Evolutionary conservation across 1,284 basidiomycete species (phyloP), one percentile per base, ranked within the genome.

Genomic region (Termitomyces sp.): DNA sequence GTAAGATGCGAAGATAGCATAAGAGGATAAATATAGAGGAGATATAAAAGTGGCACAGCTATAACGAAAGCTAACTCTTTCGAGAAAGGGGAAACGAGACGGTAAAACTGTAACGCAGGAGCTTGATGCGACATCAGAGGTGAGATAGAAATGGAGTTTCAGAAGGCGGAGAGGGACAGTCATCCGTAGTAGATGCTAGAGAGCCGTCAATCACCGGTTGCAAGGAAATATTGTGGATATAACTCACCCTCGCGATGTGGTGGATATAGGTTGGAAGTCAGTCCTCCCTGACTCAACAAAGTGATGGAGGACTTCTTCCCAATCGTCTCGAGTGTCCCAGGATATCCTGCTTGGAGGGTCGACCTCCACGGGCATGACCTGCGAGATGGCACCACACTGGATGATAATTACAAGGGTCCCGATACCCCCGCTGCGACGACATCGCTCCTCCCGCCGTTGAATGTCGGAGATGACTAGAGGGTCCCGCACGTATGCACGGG

Each of bases 351-450:
- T 73, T 1, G 86, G 88, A 7, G 84, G 78, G 66, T 90, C 88
- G 45, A 90, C 84, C 67, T 90, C 88, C 56, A 90, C 86, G 28
- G 88, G 88, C 83, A 90, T 87, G 57, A 90, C 88, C 62, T 90
- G 87, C 64, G 80, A 84, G 64, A 88, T 77, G 15, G 78, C 76
- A 36, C 80, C 83, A 62, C 87, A 89, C 65, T 90, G 86, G 58
- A 90, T 75, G 65, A 90, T 74, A 67, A 90, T 77, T 49, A 90
- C 77, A 1, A 84, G 75, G 2, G 84, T 81, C 26, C 88, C 88
- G 62, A 90, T 83, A 6, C 88, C 88, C 19, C 88, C 88, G 56
- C 68, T 76, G 33, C 78, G 77, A 28, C 88, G 77, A 69, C 85
- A 90, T 43, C 88, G 82, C 30, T 88, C 84, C 64, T 90, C 88